phyloP scores from a whole-genome alignment of 2,329 filamentous ascomycete genomes.

The Penicillium sp. region DNA sequence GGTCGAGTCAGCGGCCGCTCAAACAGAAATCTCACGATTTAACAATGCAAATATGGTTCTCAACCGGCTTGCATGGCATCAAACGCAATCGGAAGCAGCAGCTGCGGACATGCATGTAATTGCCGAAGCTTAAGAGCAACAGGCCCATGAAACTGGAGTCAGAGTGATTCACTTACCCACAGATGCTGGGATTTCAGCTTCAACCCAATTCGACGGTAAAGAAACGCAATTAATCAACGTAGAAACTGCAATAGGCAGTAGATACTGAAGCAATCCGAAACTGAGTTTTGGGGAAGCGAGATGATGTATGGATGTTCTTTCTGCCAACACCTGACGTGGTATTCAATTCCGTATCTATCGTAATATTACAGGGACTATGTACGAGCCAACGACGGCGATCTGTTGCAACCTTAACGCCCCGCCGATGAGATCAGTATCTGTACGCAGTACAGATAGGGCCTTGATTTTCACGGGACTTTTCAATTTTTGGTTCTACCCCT shows the following conservation, averaged over 20 bases:
- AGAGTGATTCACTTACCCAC: slow-evolving; percentile 25
- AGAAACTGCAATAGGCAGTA: slow-evolving; percentile 6
- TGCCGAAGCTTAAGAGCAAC: not conserved
- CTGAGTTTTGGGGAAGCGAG: slow-evolving; percentile 11
- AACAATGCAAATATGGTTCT: not conserved
- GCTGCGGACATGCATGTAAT: slow-evolving; percentile 2
- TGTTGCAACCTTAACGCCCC: not conserved
- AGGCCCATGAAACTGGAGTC: slow-evolving; percentile 4
- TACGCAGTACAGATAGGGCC: not conserved
- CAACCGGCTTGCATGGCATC: slow-evolving; percentile 1
- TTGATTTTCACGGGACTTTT: slow-evolving; percentile 5
- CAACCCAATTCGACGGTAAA: slow-evolving; percentile 12
- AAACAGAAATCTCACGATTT: slow-evolving; percentile 1
- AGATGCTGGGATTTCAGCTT: not conserved
- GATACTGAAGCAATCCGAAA: slow-evolving; percentile 16
- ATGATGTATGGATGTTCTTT: slow-evolving; percentile 40
- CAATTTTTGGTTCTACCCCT: not conserved
- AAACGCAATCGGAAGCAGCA: not conserved
- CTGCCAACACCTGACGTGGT: slow-evolving; percentile 37
- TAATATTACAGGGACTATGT: slow-evolving; percentile 23
- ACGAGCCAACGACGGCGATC: not conserved
- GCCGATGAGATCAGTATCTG: slow-evolving; percentile 2
- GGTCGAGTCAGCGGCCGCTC: slow-evolving; percentile 15
- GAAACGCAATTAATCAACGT: not conserved
- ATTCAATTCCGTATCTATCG: slow-evolving; percentile 13